phyloP scores from a whole-genome alignment of 1,284 basidiomycete species.

The Lignosus rhinocerotis region DNA sequence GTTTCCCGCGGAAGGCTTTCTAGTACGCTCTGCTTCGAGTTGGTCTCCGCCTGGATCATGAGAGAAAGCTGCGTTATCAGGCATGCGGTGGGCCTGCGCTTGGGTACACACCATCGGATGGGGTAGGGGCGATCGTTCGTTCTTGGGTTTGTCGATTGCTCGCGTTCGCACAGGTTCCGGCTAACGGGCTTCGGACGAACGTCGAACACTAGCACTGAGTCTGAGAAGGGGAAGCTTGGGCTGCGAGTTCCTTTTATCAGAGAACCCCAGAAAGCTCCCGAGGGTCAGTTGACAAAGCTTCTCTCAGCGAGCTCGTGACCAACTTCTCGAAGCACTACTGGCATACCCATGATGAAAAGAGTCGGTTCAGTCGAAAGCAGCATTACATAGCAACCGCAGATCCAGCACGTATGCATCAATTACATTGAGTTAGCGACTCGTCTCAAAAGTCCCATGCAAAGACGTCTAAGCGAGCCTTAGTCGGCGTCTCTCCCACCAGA shows the following conservation, averaged over 20 bases:
- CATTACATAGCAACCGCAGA: not conserved
- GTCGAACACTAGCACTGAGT: not conserved
- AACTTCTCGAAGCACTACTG: not conserved
- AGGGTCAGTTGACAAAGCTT: constrained; percentile 1
- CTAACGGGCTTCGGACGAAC: not conserved
- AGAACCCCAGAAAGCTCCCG: not conserved
- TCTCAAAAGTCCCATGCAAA: not conserved
- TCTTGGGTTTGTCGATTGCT: not conserved
- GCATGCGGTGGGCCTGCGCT: not conserved
- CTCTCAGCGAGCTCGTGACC: not conserved
- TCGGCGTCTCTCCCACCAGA: constrained; percentile 29
- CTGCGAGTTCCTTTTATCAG: not conserved
- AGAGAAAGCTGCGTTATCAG: not conserved
- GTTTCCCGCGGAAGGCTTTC: constrained; percentile 44
- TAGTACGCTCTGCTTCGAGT: constrained; percentile 8
- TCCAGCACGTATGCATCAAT: not conserved
- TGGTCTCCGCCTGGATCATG: not conserved
- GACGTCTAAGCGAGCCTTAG: constrained; percentile 18
- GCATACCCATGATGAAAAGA: not conserved
- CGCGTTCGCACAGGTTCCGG: not conserved
- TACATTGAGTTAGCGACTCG: not conserved
- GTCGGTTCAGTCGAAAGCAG: not conserved
- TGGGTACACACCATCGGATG: constrained; percentile 1
- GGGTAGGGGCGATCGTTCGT: not conserved
- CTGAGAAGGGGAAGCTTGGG: not conserved